A percentile compares a stretch with the other conserved stretches of the same genome.
Evolutionary conservation across 306 rosid genomes (phyloP).

Genomic region (Biancaea sappan): DNA sequence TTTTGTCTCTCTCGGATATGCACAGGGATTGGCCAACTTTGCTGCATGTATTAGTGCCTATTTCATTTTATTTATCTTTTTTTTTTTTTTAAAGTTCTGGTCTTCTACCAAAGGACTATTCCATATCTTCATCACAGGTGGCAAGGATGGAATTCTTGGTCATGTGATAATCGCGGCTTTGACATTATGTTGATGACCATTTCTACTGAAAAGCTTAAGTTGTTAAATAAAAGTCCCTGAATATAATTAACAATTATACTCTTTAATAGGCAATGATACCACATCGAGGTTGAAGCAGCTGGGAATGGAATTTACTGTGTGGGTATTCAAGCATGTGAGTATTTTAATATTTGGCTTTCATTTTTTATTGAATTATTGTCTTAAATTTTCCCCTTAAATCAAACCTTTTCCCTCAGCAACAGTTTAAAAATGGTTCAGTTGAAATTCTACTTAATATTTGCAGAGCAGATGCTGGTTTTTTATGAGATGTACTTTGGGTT

Average conservation of each 20-base stretch:
- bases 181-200: background rate
- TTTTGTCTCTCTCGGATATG: no score
- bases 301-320: slow-evolving; percentile 98
- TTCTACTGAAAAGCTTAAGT: background rate
- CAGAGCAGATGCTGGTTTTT: slow-evolving; percentile 22
- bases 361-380: no score
- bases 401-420: background rate
- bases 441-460: slow-evolving; percentile 19
- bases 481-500: background rate
- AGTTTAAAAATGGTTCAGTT: slow-evolving; percentile 11
- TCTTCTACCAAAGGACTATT: no score
- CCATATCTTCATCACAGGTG: no score
- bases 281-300: slow-evolving; percentile 90
- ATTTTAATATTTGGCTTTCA: slow-evolving; percentile 35
- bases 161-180: background rate
- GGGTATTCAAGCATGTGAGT: slow-evolving; percentile 98
- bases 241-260: slow-evolving; percentile 16
- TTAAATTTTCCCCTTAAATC: background rate
- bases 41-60: background rate
- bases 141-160: background rate
- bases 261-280: slow-evolving; percentile 69
- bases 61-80: background rate
- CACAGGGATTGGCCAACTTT: background rate
- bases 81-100: background rate
- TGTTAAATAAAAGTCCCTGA: background rate